These are phyloP conservation scores for Paraglomus occultum DNA, from an alignment of 192 early-diverging fungal genomes.

Conservation along the genomic window DNA sequence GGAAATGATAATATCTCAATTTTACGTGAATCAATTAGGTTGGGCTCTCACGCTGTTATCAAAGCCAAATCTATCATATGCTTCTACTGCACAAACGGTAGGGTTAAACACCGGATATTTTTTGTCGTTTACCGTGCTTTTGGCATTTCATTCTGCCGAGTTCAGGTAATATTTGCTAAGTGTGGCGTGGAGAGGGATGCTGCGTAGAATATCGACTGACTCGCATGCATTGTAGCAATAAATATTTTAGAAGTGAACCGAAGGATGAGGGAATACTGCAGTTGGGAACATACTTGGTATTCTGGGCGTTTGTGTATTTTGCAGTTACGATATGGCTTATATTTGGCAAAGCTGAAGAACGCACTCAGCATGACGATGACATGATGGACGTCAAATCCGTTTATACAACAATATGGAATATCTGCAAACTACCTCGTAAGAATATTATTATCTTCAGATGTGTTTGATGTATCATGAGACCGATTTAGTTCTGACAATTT, in stretches of 20 bases:
- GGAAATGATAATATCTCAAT: not conserved
- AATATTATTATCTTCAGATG: constrained; percentile 7
- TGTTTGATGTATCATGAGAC: not conserved
- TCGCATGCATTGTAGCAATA: constrained; percentile 56
- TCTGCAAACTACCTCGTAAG: constrained; percentile 79
- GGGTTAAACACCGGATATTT: constrained; percentile 97
- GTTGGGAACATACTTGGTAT: constrained; percentile 84
- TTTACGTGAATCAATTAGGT: constrained; percentile 36
- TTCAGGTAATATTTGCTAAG: constrained; percentile 50
- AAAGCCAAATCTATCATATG: constrained; percentile 89
- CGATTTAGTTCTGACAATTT: not conserved
- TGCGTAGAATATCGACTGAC: too few relatives aligned
- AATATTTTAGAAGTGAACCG: constrained; percentile 73
- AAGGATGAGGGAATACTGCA: constrained; percentile 69
- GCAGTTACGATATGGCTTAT: constrained; percentile 82
- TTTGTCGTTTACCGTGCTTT: constrained; percentile 93
- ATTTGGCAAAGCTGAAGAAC: constrained; percentile 71
- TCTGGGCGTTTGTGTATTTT: constrained; percentile 92
- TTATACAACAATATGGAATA: constrained; percentile 89
- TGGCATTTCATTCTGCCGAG: constrained; percentile 92
- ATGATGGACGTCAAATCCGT: constrained; percentile 65
- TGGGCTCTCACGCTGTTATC: constrained; percentile 94
- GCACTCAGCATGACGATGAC: constrained; percentile 41
- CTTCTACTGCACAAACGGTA: constrained; percentile 93
- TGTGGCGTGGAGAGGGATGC: too few relatives aligned